phyloP scores from a whole-genome alignment of 2,329 filamentous ascomycete species.

The Phoma herbarum region DNA sequence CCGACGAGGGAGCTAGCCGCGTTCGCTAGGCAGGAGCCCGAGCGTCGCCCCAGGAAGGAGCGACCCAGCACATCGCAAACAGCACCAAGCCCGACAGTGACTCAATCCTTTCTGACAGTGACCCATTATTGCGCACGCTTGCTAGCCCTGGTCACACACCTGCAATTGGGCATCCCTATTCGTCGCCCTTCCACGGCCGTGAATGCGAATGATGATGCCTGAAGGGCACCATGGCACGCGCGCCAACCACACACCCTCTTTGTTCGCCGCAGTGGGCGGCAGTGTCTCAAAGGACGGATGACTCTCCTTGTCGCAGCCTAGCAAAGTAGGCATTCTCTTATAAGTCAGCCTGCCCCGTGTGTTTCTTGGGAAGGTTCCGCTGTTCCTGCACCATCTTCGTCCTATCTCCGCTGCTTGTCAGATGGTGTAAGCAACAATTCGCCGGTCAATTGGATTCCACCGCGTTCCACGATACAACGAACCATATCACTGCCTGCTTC shows the following conservation, averaged over 20 bases:
- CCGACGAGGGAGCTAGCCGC: slow-evolving; percentile 17
- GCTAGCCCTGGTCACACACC: slow-evolving; percentile 26
- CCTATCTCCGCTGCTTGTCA: slow-evolving; percentile 39
- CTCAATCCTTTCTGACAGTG: slow-evolving; percentile 37
- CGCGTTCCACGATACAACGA: slow-evolving; percentile 42
- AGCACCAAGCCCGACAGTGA: slow-evolving; percentile 34
- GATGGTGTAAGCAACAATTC: slow-evolving; percentile 41
- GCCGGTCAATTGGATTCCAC: slow-evolving; percentile 43
- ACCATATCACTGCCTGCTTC: slow-evolving; percentile 30
- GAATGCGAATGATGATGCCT: slow-evolving; percentile 33
- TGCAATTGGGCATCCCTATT: slow-evolving; percentile 42
- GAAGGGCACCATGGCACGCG: slow-evolving; percentile 33
- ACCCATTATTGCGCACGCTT: slow-evolving; percentile 30
- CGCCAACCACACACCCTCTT: slow-evolving; percentile 33
- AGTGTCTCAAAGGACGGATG: slow-evolving; percentile 26
- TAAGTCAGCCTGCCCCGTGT: slow-evolving; percentile 38
- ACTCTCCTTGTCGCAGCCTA: slow-evolving; percentile 26
- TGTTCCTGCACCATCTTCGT: slow-evolving; percentile 28
- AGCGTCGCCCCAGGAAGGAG: slow-evolving; percentile 25
- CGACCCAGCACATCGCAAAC: slow-evolving; percentile 26
- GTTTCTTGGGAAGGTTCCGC: slow-evolving; percentile 37
- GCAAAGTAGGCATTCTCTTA: slow-evolving; percentile 25
- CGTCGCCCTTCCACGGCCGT: slow-evolving; percentile 41
- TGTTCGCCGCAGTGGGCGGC: slow-evolving; percentile 29
- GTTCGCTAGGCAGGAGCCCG: slow-evolving; percentile 25